These are phyloP conservation scores for Aspergillus homomorphus DNA, from an alignment of 495 filamentous ascomycete species.

Conservation along the genomic window DNA sequence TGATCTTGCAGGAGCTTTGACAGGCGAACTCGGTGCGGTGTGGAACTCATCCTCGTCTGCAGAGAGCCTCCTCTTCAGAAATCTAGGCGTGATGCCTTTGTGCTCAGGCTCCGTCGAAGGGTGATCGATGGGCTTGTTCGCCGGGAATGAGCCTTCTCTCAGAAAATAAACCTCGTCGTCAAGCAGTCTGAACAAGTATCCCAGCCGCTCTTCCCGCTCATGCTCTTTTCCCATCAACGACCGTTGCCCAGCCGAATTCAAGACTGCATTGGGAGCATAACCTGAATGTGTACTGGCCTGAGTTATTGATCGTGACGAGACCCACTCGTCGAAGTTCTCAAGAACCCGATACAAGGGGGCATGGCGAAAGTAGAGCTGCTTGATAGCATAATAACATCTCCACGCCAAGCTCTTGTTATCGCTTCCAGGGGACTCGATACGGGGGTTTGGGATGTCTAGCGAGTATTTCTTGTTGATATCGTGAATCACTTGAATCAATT, in stretches of 20 bases:
- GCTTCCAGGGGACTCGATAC: slow-evolving; percentile 17
- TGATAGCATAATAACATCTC: slow-evolving; percentile 15
- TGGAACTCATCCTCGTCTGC: slow-evolving; percentile 36
- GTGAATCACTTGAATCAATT: slow-evolving; percentile 18
- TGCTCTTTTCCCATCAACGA: background rate
- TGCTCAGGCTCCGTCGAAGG: background rate
- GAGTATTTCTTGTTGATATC: slow-evolving; percentile 25
- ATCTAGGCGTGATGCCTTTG: background rate
- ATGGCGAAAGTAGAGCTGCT: slow-evolving; percentile 20
- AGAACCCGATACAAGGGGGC: slow-evolving; percentile 19
- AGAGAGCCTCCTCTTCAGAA: slow-evolving; percentile 28
- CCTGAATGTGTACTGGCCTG: background rate
- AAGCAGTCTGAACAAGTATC: slow-evolving; percentile 27
- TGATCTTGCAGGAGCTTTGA: slow-evolving; percentile 12
- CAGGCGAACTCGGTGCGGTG: slow-evolving; percentile 41
- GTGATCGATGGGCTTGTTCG: background rate
- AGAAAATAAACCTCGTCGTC: slow-evolving; percentile 30
- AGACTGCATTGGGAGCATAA: slow-evolving; percentile 3
- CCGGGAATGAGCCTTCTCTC: slow-evolving; percentile 12
- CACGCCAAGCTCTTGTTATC: slow-evolving; percentile 12
- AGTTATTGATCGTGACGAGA: slow-evolving; percentile 3
- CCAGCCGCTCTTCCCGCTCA: slow-evolving; percentile 22
- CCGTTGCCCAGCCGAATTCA: background rate
- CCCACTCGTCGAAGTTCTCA: slow-evolving; percentile 31
- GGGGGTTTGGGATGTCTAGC: slow-evolving; percentile 26